Evolutionary conservation across 371 early-diverging fungal genomes (phyloP), one percentile per base, ranked within the genome.

Genomic region (Actinomortierella ambigua): DNA sequence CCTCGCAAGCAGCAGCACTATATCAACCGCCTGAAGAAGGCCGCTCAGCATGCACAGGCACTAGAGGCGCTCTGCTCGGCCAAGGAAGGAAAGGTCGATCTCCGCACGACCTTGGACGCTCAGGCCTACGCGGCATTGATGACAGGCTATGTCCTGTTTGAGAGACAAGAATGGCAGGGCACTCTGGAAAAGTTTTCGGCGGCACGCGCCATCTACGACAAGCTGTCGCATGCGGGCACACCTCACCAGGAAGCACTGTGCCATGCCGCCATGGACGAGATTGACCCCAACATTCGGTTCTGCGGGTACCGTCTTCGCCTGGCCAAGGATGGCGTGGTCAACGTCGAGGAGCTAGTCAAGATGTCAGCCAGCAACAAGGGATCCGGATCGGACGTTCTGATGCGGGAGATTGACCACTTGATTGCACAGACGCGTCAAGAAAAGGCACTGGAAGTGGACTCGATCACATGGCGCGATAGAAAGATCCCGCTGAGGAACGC

Each of bases 251-350:
- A 87, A 63, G 82, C 88, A 2, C 77, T 92, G 3, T 87, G 85
- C 58, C 89, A 88, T 53, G 75, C 87, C 15, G 85, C 88, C 0
- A 85, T 93, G 46, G 93, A 93, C 65, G 85, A 81, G 8, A 87
- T 93, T 55, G 93, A 92, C 50, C 93, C 93, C 59, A 89, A 85
- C 68, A 88, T 94, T 65, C 86, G 91, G 41, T 93, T 85, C 76
- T 93, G 92, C 67, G 90, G 87, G 13, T 93, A 91, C 69, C 84
- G 86, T 34, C 80, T 92, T 42, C 85, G 85, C 29, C 50, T 87
- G 24, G 73, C 77, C 24, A 66, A 76, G 41, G 81, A 79, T 59
- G 75, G 68, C 24, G 68, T 66, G 20, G 57, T 65, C 15, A 80
- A 85, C 58, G 77, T 88, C 9, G 80, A 82, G 20, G 78, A 75